phyloP scores from a whole-genome alignment of 768 basidiomycete genomes.

The Boletus huronensis region DNA sequence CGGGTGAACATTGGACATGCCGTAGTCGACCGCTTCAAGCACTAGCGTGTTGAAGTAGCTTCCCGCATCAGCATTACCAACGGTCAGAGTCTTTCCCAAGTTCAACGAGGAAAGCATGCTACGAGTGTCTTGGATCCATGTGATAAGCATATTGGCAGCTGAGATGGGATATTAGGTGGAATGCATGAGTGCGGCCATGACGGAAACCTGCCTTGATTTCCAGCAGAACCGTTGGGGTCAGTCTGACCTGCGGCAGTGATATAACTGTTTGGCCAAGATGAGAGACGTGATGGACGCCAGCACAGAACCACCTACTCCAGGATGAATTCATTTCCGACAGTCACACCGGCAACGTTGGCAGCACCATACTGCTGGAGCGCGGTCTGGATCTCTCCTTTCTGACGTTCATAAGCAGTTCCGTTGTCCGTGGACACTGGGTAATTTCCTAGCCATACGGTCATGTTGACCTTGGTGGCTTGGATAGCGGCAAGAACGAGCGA shows the following conservation, averaged over 20 bases:
- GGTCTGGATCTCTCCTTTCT: constrained; percentile 60
- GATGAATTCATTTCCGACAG: constrained; percentile 91
- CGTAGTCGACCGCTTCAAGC: constrained; percentile 62
- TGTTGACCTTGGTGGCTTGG: constrained; percentile 80
- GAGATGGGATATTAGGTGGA: neutral
- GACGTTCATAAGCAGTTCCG: constrained; percentile 65
- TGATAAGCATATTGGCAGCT: constrained; percentile 62
- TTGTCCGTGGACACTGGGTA: constrained; percentile 63
- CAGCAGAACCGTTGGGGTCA: constrained; percentile 57
- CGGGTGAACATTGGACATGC: constrained; percentile 88
- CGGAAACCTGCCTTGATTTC: constrained; percentile 35
- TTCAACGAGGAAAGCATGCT: constrained; percentile 51
- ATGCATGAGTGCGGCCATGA: neutral
- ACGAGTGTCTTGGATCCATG: constrained; percentile 66
- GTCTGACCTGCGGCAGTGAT: constrained; percentile 47
- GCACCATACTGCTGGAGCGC: constrained; percentile 78
- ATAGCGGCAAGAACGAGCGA: constrained; percentile 87
- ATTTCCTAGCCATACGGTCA: constrained; percentile 76
- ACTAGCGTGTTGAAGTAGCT: constrained; percentile 76
- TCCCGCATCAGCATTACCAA: constrained; percentile 86
- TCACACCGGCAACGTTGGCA: constrained; percentile 72
- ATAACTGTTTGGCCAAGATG: constrained; percentile 43
- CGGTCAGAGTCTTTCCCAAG: constrained; percentile 56
- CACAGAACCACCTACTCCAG: constrained; percentile 50
- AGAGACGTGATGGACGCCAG: neutral